These are phyloP conservation scores for Chrysoporthe austroafricana DNA, from an alignment of 2,329 filamentous ascomycete species.

Conservation along the genomic window DNA sequence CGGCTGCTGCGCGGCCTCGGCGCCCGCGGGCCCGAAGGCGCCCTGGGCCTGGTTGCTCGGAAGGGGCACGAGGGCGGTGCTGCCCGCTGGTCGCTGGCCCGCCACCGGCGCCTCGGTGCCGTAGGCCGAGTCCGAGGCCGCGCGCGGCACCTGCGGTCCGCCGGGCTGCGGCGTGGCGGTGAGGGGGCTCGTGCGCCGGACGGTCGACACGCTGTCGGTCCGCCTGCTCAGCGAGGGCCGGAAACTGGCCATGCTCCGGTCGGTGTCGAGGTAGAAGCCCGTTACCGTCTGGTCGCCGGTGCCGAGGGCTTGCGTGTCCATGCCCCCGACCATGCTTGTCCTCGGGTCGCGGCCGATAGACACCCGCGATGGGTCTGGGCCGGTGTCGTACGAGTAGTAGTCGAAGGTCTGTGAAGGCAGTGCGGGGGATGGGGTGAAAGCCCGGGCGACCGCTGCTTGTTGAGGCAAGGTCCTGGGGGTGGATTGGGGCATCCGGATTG, in stretches of 20 bases:
- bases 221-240: neutral
- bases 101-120: conserved; percentile 9
- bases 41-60: conserved; percentile 10
- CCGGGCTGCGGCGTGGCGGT: conserved; percentile 1
- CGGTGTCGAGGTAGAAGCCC: conserved; percentile 19
- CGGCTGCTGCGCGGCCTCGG: conserved; percentile 14
- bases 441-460: conserved; percentile 11
- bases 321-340: conserved; percentile 6
- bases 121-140: conserved; percentile 13
- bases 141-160: neutral
- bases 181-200: conserved; percentile 14
- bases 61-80: conserved; percentile 7
- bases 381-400: conserved; percentile 20
- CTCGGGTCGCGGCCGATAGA: conserved; percentile 2
- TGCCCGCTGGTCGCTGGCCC: conserved; percentile 1
- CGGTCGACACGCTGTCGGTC: conserved; percentile 17
- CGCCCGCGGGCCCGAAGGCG: conserved; percentile 5
- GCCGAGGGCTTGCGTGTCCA: neutral
- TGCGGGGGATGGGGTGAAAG: conserved; percentile 20
- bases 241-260: conserved; percentile 13
- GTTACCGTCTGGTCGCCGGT: conserved; percentile 13
- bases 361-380: neutral
- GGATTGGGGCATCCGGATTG: conserved; percentile 1
- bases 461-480: conserved; percentile 24
- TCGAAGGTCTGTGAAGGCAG: conserved; percentile 13